phyloP scores from a whole-genome alignment of 139 green algal genomes.

The Ettlia oleoabundans region DNA sequence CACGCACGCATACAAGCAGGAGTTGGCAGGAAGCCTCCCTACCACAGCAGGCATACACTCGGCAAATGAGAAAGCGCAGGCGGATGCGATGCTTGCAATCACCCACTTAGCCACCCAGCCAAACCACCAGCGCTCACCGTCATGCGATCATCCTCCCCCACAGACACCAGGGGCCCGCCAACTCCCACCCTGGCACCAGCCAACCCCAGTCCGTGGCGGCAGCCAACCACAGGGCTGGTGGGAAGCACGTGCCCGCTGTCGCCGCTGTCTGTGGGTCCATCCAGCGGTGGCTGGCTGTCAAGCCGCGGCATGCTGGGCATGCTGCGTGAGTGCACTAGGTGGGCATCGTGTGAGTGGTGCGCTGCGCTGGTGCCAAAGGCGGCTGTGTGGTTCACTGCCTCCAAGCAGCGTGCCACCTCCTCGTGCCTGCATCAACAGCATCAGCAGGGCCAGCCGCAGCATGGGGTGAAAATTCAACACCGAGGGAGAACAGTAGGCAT shows the following conservation, averaged over 20 bases:
- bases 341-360: background rate
- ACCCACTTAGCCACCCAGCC: no score
- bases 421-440: no score
- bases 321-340: conserved; percentile 1
- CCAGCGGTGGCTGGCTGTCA: conserved; percentile 9
- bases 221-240: background rate
- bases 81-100: no score
- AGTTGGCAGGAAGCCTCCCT: no score
- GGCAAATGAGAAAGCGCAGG: no score
- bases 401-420: conserved; percentile 71
- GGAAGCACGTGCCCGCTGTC: conserved; percentile 2
- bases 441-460: no score
- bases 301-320: background rate
- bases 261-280: conserved; percentile 4
- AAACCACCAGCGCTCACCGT: no score
- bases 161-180: background rate
- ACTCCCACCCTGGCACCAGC: background rate
- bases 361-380: conserved; percentile 1
- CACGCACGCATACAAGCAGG: no score
- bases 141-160: conserved; percentile 64
- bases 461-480: no score
- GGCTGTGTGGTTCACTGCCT: conserved; percentile 39
- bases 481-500: no score
- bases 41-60: no score
- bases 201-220: background rate